Evolutionary conservation across 331 rosid genomes (phyloP).

Genomic region (Malus hybrid): DNA sequence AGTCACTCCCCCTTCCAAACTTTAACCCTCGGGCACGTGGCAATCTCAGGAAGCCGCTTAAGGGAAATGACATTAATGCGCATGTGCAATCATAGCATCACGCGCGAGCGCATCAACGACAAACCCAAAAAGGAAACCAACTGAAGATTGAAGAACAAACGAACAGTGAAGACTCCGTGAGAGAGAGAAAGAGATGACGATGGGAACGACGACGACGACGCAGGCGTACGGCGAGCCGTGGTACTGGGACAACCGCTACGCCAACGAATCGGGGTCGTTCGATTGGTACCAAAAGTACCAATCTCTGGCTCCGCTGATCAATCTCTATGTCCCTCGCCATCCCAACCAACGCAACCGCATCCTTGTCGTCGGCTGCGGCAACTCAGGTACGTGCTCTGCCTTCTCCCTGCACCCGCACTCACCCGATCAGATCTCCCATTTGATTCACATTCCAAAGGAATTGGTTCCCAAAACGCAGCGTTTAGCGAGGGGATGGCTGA

Average conservation of each 20-base stretch:
- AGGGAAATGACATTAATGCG: background rate
- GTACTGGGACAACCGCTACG: constrained; percentile 87
- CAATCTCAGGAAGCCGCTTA: background rate
- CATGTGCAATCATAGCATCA: background rate
- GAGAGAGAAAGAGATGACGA: background rate
- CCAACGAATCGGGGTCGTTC: constrained; percentile 58
- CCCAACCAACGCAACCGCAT: constrained; percentile 28
- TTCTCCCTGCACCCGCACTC: background rate
- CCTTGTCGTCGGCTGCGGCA: constrained; percentile 82
- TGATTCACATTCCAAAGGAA: background rate
- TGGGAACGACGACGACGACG: constrained; percentile 23
- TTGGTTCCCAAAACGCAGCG: constrained; percentile 23
- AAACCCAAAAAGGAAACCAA: background rate
- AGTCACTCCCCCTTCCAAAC: too few relatives aligned
- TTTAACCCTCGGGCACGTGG: background rate
- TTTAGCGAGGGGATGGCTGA: constrained; percentile 75
- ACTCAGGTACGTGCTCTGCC: constrained; percentile 40
- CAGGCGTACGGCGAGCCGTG: constrained; percentile 84
- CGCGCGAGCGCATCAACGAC: background rate
- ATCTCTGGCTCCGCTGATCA: constrained; percentile 60
- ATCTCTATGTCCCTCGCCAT: constrained; percentile 45
- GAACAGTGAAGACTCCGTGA: background rate
- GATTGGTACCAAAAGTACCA: constrained; percentile 91
- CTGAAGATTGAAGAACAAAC: background rate
- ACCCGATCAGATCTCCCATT: background rate